phyloP scores from a whole-genome alignment of 2,329 filamentous ascomycete genomes.

The Trichocomaceae sp. region DNA sequence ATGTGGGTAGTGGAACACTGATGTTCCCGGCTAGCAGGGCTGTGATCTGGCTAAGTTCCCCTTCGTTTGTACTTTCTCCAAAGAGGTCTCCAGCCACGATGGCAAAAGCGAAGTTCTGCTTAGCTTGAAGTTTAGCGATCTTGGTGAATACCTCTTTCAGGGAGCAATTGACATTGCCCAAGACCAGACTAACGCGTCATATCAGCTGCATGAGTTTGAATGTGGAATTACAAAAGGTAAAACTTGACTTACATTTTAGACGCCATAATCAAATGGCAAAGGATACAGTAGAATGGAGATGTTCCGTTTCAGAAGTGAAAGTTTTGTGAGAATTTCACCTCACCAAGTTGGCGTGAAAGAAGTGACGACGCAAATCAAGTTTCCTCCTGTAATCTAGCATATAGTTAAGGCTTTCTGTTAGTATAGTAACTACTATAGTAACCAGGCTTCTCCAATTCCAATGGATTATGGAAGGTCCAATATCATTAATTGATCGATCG shows the following conservation, averaged over 20 bases:
- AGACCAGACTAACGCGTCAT: slow-evolving; percentile 51
- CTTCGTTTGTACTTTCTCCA: slow-evolving; percentile 40
- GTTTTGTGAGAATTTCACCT: neutral
- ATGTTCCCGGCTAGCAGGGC: slow-evolving; percentile 68
- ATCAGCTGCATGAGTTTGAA: slow-evolving; percentile 8
- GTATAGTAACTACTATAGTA: neutral
- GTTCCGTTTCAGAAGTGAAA: neutral
- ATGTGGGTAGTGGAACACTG: slow-evolving; percentile 70
- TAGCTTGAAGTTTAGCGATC: slow-evolving; percentile 69
- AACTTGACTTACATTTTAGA: slow-evolving; percentile 51
- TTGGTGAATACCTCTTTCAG: slow-evolving; percentile 72
- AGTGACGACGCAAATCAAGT: neutral
- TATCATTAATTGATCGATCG: neutral
- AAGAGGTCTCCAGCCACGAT: slow-evolving; percentile 83
- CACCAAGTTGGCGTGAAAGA: neutral
- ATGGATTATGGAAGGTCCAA: too few species aligned
- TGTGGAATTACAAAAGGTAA: neutral
- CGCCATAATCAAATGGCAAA: slow-evolving; percentile 39
- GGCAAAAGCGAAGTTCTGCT: slow-evolving; percentile 82
- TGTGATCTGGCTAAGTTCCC: slow-evolving; percentile 54
- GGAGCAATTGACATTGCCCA: slow-evolving; percentile 76
- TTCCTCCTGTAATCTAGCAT: neutral
- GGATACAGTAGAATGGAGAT: neutral
- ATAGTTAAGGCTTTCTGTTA: neutral
- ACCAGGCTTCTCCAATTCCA: neutral